Evolutionary conservation across 2,329 filamentous ascomycete genomes (phyloP).

Genomic region (Fusarium xyrophilum): DNA sequence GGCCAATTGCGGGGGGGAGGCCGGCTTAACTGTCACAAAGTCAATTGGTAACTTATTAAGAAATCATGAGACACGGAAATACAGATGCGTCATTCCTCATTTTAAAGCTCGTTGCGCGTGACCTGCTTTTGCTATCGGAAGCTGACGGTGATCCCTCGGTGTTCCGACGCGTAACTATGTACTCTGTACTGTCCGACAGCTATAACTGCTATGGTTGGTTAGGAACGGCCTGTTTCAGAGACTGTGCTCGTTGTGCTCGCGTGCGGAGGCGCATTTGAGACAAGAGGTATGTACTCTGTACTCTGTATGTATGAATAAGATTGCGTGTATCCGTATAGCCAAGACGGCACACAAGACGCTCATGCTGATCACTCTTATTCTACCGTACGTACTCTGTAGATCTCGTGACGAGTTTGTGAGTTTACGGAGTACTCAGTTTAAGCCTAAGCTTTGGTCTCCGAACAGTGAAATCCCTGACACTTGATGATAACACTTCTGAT

Average conservation of each 20-base stretch:
- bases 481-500: not conserved
- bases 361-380: conserved; percentile 1
- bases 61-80: conserved; percentile 11
- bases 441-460: not conserved
- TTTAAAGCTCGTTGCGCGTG: conserved; percentile 7
- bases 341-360: conserved; percentile 17
- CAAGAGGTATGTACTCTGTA: not conserved
- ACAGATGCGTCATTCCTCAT: conserved; percentile 28
- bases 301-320: not conserved
- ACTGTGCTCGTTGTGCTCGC: not conserved
- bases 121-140: not conserved
- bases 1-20: conserved; percentile 16
- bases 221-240: conserved; percentile 19
- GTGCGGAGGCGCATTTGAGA: not conserved
- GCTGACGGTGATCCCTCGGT: conserved; percentile 23
- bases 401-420: not conserved
- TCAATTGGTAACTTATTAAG: conserved; percentile 22
- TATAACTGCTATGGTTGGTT: conserved; percentile 3
- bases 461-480: not conserved
- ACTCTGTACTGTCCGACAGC: not conserved
- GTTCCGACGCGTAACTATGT: conserved; percentile 21
- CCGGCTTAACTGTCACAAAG: conserved; percentile 5
- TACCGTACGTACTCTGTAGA: not conserved
- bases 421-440: not conserved
- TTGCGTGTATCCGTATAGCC: conserved; percentile 6